Base-by-base conservation (phyloP, 306 rosid genomes). In the Malus asiatica region DNA sequence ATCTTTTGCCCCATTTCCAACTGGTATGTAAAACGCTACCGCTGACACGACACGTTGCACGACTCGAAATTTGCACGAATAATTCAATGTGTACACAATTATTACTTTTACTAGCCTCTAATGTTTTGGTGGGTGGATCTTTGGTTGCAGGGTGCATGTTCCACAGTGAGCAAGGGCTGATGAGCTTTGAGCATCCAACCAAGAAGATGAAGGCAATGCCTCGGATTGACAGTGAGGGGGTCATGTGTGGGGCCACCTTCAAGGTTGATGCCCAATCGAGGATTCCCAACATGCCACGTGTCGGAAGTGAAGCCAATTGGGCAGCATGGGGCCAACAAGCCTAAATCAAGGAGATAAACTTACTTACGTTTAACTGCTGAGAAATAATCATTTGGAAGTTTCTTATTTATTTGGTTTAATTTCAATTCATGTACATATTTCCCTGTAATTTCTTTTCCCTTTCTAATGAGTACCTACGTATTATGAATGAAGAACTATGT, bases 281-380 rank as follows among this genome's bases (percentile, higher is more conserved):
- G 79, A 67, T 77, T 29, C 86, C 60, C 22, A 77, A 68, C 77
- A 90, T 95, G 96, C 97, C 99, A 12, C 98, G 99, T 82, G 99
- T 95, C 13, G 99, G 99, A 1, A 95, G 99, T 72, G 99, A 90
- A 82, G 97, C 99, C 71, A 90, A 95, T 76, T 92, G 99, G 96
- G 86, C 96, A 16, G 33, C 80, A 18, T 92, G 97, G 96, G 91
- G 90, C 22, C 75, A 79, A 76, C 80, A 80, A 13, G 61, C 84
- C 35, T 74, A 40, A 60, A 74, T 30, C 69, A 9, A 40, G 55
- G 55, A 15, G 55, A 14, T 6, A 48, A 48, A 48, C 55, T 15
- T 48, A 48, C 18, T 48, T 48, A 1, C 3, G 8, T 48, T 48
- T 48, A 12, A 4, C 71, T 4, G 22, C 42, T 30, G n/a, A 14